Percentiles rank a stretch among this genome's conserved stretches.
Conservation (phyloP, 495 filamentous ascomycete genomes). For the Aspergillus olivimuriae region DNA sequence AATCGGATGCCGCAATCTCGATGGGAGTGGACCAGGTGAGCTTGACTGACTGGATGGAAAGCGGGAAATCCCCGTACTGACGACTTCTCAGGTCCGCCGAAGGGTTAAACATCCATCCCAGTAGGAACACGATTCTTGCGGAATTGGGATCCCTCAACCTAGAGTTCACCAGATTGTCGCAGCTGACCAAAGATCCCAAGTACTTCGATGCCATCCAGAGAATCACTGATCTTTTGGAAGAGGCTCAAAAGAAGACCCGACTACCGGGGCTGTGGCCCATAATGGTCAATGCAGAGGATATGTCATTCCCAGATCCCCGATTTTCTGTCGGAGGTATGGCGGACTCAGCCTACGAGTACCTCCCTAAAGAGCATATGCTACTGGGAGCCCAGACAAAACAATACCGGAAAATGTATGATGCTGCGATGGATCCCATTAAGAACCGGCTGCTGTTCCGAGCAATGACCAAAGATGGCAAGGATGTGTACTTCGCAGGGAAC, state of each 20-base stretch:
- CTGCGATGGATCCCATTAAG: slow-evolving; percentile 61
- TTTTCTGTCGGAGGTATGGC: slow-evolving; percentile 83
- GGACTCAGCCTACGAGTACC: slow-evolving; percentile 93
- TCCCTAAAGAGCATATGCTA: slow-evolving; percentile 76
- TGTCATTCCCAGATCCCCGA: slow-evolving; percentile 39
- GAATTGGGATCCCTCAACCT: slow-evolving; percentile 84
- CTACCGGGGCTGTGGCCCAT: slow-evolving; percentile 83
- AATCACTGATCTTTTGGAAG: slow-evolving; percentile 74
- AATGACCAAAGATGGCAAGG: slow-evolving; percentile 66
- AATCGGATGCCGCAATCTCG: slow-evolving; percentile 81
- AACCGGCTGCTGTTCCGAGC: slow-evolving; percentile 74
- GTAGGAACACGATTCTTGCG: slow-evolving; percentile 50
- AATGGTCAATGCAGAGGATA: slow-evolving; percentile 56
- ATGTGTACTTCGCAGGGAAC: slow-evolving; percentile 71
- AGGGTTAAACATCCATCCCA: slow-evolving; percentile 35
- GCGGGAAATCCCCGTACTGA: no score
- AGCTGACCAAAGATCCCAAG: slow-evolving; percentile 74
- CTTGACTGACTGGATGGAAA: neutral
- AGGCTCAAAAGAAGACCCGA: slow-evolving; percentile 59
- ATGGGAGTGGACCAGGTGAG: slow-evolving; percentile 44
- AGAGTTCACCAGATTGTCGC: slow-evolving; percentile 90
- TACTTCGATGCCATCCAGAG: slow-evolving; percentile 93
- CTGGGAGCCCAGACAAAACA: slow-evolving; percentile 73
- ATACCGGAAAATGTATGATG: slow-evolving; percentile 74
- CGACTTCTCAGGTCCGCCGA: slow-evolving; percentile 31